A percentile compares a stretch with the other conserved stretches of the same genome.
phyloP scores from a whole-genome alignment of 2,329 filamentous ascomycete species.

The Colletotrichum sp. region DNA sequence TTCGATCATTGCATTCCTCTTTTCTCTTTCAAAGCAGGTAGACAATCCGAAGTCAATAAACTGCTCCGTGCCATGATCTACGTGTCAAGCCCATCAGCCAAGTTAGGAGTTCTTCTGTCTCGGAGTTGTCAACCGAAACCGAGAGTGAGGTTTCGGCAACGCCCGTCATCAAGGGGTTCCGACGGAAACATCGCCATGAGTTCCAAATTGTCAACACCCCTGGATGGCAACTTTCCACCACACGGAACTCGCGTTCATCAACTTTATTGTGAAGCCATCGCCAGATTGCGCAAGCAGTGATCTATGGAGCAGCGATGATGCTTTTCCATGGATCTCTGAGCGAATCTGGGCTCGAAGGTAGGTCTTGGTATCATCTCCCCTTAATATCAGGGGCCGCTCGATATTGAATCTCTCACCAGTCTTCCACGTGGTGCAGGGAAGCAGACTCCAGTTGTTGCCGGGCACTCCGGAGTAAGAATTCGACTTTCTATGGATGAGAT shows the following conservation, averaged over 20 bases:
- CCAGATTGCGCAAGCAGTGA: background rate
- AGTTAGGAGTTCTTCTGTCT: background rate
- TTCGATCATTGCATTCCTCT: background rate
- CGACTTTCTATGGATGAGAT: background rate
- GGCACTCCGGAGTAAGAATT: background rate
- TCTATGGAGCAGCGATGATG: background rate
- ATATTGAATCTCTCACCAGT: background rate
- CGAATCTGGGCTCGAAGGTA: background rate
- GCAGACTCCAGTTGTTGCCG: background rate
- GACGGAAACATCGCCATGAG: background rate
- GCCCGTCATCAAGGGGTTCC: background rate
- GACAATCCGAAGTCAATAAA: background rate
- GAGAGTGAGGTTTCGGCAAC: background rate
- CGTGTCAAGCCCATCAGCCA: background rate
- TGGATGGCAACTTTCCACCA: background rate
- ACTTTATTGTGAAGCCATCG: background rate
- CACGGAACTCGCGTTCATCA: background rate
- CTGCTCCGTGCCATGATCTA: background rate
- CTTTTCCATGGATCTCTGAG: background rate
- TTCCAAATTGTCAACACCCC: background rate
- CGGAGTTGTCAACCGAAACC: background rate
- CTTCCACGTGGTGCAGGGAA: slow-evolving; percentile 7
- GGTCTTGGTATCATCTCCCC: background rate
- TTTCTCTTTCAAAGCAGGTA: background rate
- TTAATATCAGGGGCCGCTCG: slow-evolving; percentile 11